Evolutionary conservation across 129 eudicot genomes (phyloP).

Genomic region (Centella asiatica): DNA sequence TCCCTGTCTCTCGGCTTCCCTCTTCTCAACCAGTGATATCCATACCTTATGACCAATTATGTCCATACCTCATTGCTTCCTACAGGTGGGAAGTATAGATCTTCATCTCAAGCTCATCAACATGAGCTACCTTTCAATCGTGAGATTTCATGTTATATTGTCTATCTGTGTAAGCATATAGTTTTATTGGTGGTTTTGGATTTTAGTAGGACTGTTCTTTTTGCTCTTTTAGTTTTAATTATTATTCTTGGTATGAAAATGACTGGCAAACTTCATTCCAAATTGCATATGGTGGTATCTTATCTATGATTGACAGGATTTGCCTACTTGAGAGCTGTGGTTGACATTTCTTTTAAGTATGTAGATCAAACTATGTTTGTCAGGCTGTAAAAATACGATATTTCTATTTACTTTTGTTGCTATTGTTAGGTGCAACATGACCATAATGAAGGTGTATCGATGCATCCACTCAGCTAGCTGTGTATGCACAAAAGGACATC

Average conservation of each 20-base stretch:
- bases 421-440: conserved; percentile 28
- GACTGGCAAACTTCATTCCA: neutral
- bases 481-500: conserved; percentile 74
- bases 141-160: too few species aligned
- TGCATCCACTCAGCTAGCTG: conserved; percentile 76
- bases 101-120: neutral
- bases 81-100: neutral
- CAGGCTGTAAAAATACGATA: neutral
- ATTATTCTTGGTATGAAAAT: too few species aligned
- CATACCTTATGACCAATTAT: neutral
- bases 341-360: neutral
- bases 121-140: too few species aligned
- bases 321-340: neutral
- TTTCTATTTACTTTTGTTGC: neutral
- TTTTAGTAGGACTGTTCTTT: too few species aligned
- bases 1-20: too few species aligned
- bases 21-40: too few species aligned
- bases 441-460: conserved; percentile 60
- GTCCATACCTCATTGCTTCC: neutral
- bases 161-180: too few species aligned
- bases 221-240: too few species aligned
- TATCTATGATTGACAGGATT: neutral
- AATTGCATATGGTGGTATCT: neutral
- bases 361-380: neutral
- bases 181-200: too few species aligned